Evolutionary conservation across 139 green algal species (phyloP).

Genomic region (Desmodesmus armatus): DNA sequence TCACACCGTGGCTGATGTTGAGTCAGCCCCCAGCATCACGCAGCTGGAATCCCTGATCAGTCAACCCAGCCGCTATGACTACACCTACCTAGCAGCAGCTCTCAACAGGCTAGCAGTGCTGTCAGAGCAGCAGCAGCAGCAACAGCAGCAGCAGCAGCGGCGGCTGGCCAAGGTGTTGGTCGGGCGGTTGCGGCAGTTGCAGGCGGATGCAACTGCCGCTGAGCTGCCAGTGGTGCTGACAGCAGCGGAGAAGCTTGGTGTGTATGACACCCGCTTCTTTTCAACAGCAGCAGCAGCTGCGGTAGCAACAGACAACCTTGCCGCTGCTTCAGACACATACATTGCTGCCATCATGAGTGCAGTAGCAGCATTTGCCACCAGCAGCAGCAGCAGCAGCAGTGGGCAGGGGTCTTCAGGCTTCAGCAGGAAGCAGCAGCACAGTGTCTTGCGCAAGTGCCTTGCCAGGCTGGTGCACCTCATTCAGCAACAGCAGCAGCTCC

Average conservation of each 20-base stretch:
- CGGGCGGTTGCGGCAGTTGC: conserved; percentile 21
- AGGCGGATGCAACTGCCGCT: conserved; percentile 16
- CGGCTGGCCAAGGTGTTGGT: conserved; percentile 6
- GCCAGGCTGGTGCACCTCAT: not conserved
- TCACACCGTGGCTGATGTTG: conserved; percentile 19
- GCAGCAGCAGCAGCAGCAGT: conserved; percentile 32
- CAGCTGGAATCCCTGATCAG: conserved; percentile 23
- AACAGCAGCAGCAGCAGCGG: not conserved
- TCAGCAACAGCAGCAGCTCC: conserved; percentile 15
- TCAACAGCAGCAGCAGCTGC: conserved; percentile 6
- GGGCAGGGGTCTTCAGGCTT: not conserved
- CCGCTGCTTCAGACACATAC: conserved; percentile 5
- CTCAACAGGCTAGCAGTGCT: conserved; percentile 23
- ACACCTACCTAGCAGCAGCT: conserved; percentile 38
- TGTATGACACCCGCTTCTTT: not conserved
- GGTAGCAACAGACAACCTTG: too few species aligned
- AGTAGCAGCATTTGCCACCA: conserved; percentile 21
- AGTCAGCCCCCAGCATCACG: conserved; percentile 6
- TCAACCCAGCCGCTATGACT: conserved; percentile 28
- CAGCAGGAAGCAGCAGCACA: conserved; percentile 2
- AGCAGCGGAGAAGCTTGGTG: conserved; percentile 5
- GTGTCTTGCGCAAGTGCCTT: not conserved
- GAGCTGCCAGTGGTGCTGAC: conserved; percentile 23
- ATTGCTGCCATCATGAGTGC: conserved; percentile 27
- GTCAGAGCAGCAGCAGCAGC: conserved; percentile 20